Percentiles rank a stretch among this genome's conserved stretches.
phyloP scores from a whole-genome alignment of 2,329 filamentous ascomycete genomes.

The Aspergillus terreus region DNA sequence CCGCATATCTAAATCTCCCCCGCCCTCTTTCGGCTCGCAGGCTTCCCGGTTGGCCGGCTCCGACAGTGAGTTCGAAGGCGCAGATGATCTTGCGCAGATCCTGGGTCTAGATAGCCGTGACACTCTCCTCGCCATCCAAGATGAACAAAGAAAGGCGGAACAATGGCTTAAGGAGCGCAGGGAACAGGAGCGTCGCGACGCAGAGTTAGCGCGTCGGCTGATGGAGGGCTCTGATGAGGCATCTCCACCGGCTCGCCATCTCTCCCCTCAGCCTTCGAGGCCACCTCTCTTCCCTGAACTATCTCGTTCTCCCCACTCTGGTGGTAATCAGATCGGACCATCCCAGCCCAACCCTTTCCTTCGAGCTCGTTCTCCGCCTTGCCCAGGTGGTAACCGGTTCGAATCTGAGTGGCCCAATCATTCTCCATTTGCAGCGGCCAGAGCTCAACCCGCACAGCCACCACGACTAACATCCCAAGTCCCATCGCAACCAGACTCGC shows the following conservation, averaged over 20 bases:
- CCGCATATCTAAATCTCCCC: no score
- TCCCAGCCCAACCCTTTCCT: no score
- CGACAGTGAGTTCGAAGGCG: background rate
- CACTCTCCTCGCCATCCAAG: constrained; percentile 21
- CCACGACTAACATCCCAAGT: background rate
- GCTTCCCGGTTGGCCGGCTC: background rate
- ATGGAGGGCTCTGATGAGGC: constrained; percentile 26
- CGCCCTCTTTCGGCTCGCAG: constrained; percentile 1
- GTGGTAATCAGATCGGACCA: background rate
- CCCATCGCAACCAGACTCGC: no score
- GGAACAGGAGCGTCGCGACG: constrained; percentile 35
- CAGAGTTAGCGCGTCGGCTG: constrained; percentile 36
- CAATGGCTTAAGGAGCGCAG: constrained; percentile 25
- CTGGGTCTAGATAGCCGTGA: constrained; percentile 24
- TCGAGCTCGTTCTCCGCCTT: no score
- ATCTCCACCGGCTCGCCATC: constrained; percentile 7
- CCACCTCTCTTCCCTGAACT: background rate
- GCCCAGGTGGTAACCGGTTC: no score
- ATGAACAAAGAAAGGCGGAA: constrained; percentile 31
- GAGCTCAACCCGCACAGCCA: no score
- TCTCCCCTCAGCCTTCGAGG: constrained; percentile 3
- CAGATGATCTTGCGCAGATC: constrained; percentile 18
- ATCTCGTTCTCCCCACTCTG: background rate
- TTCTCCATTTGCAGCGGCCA: background rate
- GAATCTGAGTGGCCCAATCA: background rate